Evolutionary conservation across 371 early-diverging fungal genomes (phyloP).

Genomic region (Coemansia sp.): DNA sequence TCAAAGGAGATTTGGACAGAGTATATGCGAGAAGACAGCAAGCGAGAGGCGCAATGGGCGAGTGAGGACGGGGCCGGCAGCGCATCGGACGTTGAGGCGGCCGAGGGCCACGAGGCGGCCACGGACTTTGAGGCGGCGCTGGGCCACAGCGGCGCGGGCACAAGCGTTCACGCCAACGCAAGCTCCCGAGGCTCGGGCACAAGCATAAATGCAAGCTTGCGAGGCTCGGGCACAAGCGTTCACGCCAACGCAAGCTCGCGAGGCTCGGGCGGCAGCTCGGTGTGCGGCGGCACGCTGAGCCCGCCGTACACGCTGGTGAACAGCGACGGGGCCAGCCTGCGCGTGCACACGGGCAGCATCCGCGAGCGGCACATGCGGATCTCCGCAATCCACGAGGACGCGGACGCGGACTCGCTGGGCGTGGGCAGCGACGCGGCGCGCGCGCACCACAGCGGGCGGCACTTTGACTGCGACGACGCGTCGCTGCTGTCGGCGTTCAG

Average conservation of each 20-base stretch:
- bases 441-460: background rate
- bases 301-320: slow-evolving; percentile 45
- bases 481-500: slow-evolving; percentile 39
- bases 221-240: background rate
- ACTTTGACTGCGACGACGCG: slow-evolving; percentile 20
- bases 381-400: slow-evolving; percentile 39
- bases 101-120: no score
- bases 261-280: slow-evolving; percentile 16
- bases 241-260: no score
- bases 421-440: background rate
- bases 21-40: no score
- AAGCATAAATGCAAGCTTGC: no score
- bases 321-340: slow-evolving; percentile 46
- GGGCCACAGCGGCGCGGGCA: no score
- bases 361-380: slow-evolving; percentile 42
- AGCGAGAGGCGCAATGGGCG: no score
- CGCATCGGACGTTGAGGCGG: no score
- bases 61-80: no score
- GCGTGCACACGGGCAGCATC: slow-evolving; percentile 47
- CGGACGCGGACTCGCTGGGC: slow-evolving; percentile 21
- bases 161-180: no score
- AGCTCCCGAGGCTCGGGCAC: no score
- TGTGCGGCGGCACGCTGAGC: slow-evolving; percentile 30
- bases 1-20: no score
- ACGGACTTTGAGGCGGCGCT: no score